Base-by-base conservation (phyloP, 108 stramenopile species). In the Skeletonema marinoi region DNA sequence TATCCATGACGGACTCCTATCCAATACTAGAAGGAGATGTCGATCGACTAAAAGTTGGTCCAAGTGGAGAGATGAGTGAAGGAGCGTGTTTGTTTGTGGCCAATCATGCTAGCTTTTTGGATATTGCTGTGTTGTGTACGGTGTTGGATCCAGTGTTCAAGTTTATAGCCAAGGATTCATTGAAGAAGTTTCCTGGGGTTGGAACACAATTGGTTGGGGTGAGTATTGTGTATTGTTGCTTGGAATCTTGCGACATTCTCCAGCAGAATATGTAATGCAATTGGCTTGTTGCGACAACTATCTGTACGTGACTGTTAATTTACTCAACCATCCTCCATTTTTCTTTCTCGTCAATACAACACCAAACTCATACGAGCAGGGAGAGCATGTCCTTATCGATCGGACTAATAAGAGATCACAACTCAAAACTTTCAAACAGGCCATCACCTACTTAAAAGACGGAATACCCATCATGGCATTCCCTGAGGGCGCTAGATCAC, bases 401-500 rank as follows among this genome's bases (percentile, higher is more conserved):
- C 86, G 93, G 6, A 86, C 82, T 42, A 87, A 94, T 74, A 82
- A 89, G 32, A 75, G 89, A 46, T 89, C 89, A 13, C 93, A 93
- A 75, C 78, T 93, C 8, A 77, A 73, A 44, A 90, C 89, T 2
- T 93, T 93, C 81, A 90, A 89, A 80, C 81, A 89, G 56, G 89
- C 81, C 1, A 75, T 89, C 8, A 70, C 38, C 16, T 93, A 87
- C 76, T 77, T 93, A 8, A 84, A 89, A 42, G 71, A 83, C 3
- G 93, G 90, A 0, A 81, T 90, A 10, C 89, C 93, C 16, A 81
- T 93, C 77, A 91, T 93, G 93, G 93, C 93, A 0, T 93, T 93
- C 70, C 93, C 93, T 1, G 93, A 93, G 69, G 93, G 93, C 30
- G 71, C 77, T 68, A 80, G 93, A 13, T 83, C 81, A n/a, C 77